phyloP scores from a whole-genome alignment of 352 stramenopile species.

The Discostella stelligera region DNA sequence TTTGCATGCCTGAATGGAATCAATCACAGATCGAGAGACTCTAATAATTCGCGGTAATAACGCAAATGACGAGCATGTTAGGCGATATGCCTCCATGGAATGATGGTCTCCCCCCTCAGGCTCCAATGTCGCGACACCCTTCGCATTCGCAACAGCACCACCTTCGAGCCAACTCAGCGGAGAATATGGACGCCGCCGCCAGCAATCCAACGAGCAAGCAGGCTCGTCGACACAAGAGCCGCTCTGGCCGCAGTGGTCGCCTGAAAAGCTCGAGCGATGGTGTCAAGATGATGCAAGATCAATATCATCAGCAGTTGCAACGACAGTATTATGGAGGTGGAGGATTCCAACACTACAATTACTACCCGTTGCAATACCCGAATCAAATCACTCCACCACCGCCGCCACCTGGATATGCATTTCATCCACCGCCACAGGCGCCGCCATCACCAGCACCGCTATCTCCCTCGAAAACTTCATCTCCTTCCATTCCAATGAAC shows the following conservation, averaged over 20 bases:
- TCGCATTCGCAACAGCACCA: neutral
- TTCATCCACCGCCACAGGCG: neutral
- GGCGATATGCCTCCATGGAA: neutral
- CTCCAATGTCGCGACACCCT: conserved; percentile 9
- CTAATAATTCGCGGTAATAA: neutral
- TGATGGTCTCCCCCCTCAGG: conserved; percentile 19
- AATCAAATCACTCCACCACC: conserved; percentile 12
- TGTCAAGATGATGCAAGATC: conserved; percentile 26
- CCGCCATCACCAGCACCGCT: neutral
- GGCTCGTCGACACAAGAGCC: conserved; percentile 3
- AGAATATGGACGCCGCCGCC: conserved; percentile 2
- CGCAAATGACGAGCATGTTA: neutral
- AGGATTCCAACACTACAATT: conserved; percentile 19
- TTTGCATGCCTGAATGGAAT: neutral
- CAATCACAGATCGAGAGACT: neutral
- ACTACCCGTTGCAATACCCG: conserved; percentile 15
- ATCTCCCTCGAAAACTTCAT: neutral
- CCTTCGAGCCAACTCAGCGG: conserved; percentile 8
- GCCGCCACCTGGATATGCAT: conserved; percentile 9
- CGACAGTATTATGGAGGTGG: conserved; percentile 22
- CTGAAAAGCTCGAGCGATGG: conserved; percentile 21
- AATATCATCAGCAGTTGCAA: conserved; percentile 24
- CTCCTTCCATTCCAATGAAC: conserved; percentile 1
- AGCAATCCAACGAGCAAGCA: neutral
- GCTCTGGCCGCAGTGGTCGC: conserved; percentile 14